A percentile compares a stretch with the other conserved stretches of the same genome.
phyloP scores from a whole-genome alignment of 345 rosid genomes.

The Erodium maritimum region DNA sequence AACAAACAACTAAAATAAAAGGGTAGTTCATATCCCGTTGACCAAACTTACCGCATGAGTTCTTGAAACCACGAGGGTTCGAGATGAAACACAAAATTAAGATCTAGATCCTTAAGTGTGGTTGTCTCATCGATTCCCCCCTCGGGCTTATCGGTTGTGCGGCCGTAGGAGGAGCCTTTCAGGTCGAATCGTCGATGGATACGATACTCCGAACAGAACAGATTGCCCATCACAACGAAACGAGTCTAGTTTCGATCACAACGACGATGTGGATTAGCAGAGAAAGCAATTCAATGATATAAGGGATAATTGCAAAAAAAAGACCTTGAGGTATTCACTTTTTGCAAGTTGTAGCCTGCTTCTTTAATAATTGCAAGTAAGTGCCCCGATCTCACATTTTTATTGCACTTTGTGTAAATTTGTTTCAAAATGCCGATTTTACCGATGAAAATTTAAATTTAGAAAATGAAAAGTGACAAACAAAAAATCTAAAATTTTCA shows the following conservation, averaged over 20 bases:
- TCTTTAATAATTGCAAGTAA: too few species aligned
- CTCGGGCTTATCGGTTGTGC: constrained; percentile 69
- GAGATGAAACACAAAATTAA: constrained; percentile 78
- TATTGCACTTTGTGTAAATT: too few species aligned
- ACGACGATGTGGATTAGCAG: constrained; percentile 6
- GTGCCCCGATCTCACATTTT: too few species aligned
- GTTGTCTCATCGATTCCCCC: constrained; percentile 96
- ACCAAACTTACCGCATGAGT: constrained; percentile 52
- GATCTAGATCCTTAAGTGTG: constrained; percentile 89
- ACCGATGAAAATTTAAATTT: too few species aligned
- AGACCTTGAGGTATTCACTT: too few species aligned
- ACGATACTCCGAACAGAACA: constrained; percentile 90
- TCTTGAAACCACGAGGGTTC: constrained; percentile 77
- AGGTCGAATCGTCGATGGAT: constrained; percentile 92
- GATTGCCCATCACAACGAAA: constrained; percentile 91
- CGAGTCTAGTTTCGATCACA: constrained; percentile 51
- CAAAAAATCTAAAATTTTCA: too few species aligned
- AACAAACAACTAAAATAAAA: not conserved
- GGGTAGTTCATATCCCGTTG: too few species aligned
- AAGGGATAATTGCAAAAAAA: too few species aligned
- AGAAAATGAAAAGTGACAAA: too few species aligned
- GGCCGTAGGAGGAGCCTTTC: constrained; percentile 96
- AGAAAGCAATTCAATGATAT: constrained; percentile 2
- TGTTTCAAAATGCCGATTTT: too few species aligned
- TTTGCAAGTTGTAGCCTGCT: too few species aligned